phyloP scores from a whole-genome alignment of 2,329 filamentous ascomycete genomes.

The Clonostachys sp. region DNA sequence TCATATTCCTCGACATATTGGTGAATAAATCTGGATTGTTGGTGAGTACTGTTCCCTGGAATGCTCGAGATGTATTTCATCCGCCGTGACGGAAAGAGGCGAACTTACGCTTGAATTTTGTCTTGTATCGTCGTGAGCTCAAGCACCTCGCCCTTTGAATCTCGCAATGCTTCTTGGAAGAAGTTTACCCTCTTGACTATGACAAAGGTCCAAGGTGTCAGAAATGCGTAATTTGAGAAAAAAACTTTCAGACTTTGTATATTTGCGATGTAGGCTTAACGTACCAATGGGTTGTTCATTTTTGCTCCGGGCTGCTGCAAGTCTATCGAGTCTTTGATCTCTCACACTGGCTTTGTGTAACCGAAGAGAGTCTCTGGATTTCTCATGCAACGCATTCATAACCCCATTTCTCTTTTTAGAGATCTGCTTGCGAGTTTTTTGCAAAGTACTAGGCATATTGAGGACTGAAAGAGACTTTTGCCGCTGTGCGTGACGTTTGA shows the following conservation, averaged over 20 bases:
- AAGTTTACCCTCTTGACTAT: slow-evolving; percentile 41
- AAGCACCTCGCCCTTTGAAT: slow-evolving; percentile 41
- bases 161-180: slow-evolving; percentile 63
- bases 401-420: slow-evolving; percentile 77
- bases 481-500: no score
- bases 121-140: slow-evolving; percentile 53
- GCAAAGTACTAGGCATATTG: slow-evolving; percentile 71
- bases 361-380: slow-evolving; percentile 80
- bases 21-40: slow-evolving; percentile 44
- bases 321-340: slow-evolving; percentile 76
- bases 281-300: slow-evolving; percentile 70
- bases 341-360: slow-evolving; percentile 74
- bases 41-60: neutral
- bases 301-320: slow-evolving; percentile 65
- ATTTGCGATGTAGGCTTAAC: slow-evolving; percentile 12
- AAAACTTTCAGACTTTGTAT: no score
- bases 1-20: slow-evolving; percentile 68
- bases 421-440: slow-evolving; percentile 86
- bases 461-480: neutral
- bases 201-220: neutral
- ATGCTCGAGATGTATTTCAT: no score
- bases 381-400: slow-evolving; percentile 75
- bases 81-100: neutral
- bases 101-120: slow-evolving; percentile 54
- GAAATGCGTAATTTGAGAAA: neutral